These are phyloP conservation scores for Ustilago bromivora DNA, from an alignment of 1,284 basidiomycete genomes.

Conservation along the genomic window DNA sequence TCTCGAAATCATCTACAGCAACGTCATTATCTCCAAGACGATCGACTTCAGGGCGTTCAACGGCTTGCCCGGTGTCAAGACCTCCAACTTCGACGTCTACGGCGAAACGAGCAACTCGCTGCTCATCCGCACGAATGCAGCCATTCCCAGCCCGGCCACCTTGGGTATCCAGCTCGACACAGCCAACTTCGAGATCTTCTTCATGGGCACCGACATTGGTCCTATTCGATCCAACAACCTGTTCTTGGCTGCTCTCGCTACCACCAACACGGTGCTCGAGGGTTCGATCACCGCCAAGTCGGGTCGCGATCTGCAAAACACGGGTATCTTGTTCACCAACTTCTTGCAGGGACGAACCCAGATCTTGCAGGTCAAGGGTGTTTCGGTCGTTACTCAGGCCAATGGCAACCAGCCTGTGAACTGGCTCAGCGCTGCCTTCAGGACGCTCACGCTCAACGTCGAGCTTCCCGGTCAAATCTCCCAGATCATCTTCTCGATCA, in stretches of 20 bases:
- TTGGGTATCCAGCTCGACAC: constrained; percentile 80
- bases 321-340: constrained; percentile 78
- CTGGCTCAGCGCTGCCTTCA: constrained; percentile 80
- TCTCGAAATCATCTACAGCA: constrained; percentile 78
- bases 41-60: constrained; percentile 81
- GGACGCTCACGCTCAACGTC: constrained; percentile 77
- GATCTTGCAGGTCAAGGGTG: constrained; percentile 76
- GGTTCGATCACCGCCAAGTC: constrained; percentile 76
- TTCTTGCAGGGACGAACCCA: constrained; percentile 78
- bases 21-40: constrained; percentile 77
- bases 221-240: constrained; percentile 71
- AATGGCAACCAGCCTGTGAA: constrained; percentile 73
- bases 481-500: constrained; percentile 79
- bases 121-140: constrained; percentile 77
- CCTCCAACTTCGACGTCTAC: constrained; percentile 75
- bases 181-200: constrained; percentile 76
- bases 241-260: constrained; percentile 74
- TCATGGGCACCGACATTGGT: constrained; percentile 70
- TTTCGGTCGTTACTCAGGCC: constrained; percentile 74
- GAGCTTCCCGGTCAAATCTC: constrained; percentile 77
- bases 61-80: constrained; percentile 74
- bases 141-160: constrained; percentile 78
- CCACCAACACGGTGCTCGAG: constrained; percentile 74
- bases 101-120: constrained; percentile 79
- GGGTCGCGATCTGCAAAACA: constrained; percentile 73